These are phyloP conservation scores for Phialocephala sp. DNA, from an alignment of 2,329 filamentous ascomycete genomes.

Conservation along the genomic window DNA sequence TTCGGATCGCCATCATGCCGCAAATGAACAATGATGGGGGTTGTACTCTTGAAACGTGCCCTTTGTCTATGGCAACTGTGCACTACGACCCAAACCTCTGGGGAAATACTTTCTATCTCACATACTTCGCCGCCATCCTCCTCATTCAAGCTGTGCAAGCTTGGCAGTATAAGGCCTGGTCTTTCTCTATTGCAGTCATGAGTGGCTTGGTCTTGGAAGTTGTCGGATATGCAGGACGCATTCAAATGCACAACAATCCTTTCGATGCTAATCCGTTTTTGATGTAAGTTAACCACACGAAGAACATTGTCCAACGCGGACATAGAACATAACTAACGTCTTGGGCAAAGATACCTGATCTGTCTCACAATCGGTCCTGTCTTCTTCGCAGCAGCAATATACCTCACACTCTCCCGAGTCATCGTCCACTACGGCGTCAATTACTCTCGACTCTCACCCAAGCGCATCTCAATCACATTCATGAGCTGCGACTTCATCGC, in stretches of 20 bases:
- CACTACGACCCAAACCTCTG: constrained; percentile 27
- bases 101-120: constrained; percentile 42
- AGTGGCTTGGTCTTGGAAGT: constrained; percentile 60
- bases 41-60: constrained; percentile 17
- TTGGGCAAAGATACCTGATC: constrained; percentile 55
- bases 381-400: constrained; percentile 65
- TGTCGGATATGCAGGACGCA: constrained; percentile 58
- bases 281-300: constrained; percentile 27
- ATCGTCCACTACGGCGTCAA: constrained; percentile 51
- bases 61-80: constrained; percentile 27
- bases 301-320: background rate
- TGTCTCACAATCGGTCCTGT: constrained; percentile 49
- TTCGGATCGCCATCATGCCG: background rate
- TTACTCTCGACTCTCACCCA: constrained; percentile 50
- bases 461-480: constrained; percentile 53
- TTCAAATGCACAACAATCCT: constrained; percentile 34
- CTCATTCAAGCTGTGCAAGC: constrained; percentile 30
- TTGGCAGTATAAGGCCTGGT: constrained; percentile 59
- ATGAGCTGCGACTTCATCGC: constrained; percentile 59
- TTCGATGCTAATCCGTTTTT: constrained; percentile 33
- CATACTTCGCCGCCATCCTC: constrained; percentile 30
- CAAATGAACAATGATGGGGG: constrained; percentile 8
- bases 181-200: constrained; percentile 58
- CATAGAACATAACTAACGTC: background rate
- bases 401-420: constrained; percentile 61